Percentiles rank a stretch among this genome's conserved stretches.
phyloP scores from a whole-genome alignment of 345 rosid genomes.

The Linum lewisii region DNA sequence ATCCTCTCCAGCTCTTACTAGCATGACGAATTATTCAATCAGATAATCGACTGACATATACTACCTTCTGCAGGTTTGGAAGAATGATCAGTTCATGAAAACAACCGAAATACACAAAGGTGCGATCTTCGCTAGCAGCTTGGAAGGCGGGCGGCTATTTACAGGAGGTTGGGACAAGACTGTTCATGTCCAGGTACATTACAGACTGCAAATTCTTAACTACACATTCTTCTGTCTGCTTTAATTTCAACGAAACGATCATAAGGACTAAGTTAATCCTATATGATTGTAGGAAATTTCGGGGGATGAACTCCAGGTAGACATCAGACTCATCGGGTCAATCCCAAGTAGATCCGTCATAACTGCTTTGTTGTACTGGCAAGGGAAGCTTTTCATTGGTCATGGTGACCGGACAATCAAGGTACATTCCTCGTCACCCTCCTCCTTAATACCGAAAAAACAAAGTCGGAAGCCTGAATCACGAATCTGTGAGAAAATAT shows the following conservation, averaged over 20 bases:
- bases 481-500: background rate
- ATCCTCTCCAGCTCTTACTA: constrained; percentile 2
- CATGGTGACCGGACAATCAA: constrained; percentile 50
- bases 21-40: background rate
- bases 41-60: background rate
- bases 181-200: constrained; percentile 50
- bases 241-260: background rate
- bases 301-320: constrained; percentile 53
- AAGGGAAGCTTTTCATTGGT: constrained; percentile 83
- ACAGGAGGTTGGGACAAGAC: constrained; percentile 88
- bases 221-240: background rate
- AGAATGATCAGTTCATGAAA: constrained; percentile 47
- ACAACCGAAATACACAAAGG: constrained; percentile 43
- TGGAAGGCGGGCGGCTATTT: constrained; percentile 60
- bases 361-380: constrained; percentile 52
- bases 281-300: constrained; percentile 47
- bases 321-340: constrained; percentile 50
- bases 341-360: constrained; percentile 54
- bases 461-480: background rate
- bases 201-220: background rate
- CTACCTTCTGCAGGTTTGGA: constrained; percentile 55
- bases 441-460: background rate
- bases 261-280: constrained; percentile 2
- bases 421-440: constrained; percentile 28
- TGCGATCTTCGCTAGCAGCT: constrained; percentile 44